These are phyloP conservation scores for Holtermanniella nyarrowii DNA, from an alignment of 768 basidiomycete genomes.

Conservation along the genomic window DNA sequence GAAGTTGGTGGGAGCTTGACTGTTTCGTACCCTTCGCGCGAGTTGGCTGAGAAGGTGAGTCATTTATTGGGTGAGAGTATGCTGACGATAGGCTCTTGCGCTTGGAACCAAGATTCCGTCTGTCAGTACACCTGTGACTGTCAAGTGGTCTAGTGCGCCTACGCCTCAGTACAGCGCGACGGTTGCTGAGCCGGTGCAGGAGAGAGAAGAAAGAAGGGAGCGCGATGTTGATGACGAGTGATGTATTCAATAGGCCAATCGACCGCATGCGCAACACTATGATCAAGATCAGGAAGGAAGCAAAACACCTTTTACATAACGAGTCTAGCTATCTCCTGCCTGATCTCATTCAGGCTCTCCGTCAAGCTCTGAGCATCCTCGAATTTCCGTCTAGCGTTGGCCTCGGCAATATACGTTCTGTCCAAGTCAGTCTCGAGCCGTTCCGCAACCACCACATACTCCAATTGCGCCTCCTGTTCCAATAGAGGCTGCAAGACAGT, in stretches of 20 bases:
- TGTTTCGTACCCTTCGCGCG: constrained; percentile 27
- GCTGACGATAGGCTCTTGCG: background rate
- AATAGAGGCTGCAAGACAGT: constrained; percentile 71
- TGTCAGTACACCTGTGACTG: background rate
- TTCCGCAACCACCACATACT: constrained; percentile 38
- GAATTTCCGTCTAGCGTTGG: constrained; percentile 80
- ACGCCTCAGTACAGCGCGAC: background rate
- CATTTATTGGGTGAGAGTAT: background rate
- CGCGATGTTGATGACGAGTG: background rate
- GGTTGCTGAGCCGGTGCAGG: no score
- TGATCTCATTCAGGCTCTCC: constrained; percentile 68
- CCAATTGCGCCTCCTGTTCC: constrained; percentile 73
- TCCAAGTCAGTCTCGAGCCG: background rate
- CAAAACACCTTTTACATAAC: no score
- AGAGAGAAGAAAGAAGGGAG: background rate
- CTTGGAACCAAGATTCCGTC: background rate
- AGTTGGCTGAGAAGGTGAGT: constrained; percentile 33
- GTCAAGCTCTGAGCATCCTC: constrained; percentile 85
- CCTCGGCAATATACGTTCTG: constrained; percentile 72
- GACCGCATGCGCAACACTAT: background rate
- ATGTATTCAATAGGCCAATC: background rate
- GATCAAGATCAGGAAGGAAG: no score
- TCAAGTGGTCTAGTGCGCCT: background rate
- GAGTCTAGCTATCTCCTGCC: constrained; percentile 61
- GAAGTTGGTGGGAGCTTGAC: constrained; percentile 6